Evolutionary conservation across 345 rosid genomes (phyloP).

Genomic region (Hibiscus mutabilis): DNA sequence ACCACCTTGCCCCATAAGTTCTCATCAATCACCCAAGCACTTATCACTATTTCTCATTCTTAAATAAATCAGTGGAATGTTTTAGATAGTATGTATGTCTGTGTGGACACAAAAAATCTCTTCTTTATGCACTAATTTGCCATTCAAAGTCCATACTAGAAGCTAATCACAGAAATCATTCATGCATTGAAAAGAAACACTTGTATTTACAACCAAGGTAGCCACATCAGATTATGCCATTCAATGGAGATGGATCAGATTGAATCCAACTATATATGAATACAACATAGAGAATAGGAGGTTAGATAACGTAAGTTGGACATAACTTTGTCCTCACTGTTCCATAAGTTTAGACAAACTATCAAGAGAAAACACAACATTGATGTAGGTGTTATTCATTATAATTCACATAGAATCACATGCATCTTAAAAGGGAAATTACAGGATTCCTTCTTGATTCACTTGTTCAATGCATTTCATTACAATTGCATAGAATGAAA

Average conservation of each 20-base stretch:
- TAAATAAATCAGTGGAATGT: background rate
- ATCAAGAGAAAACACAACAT: background rate
- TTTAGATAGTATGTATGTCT: background rate
- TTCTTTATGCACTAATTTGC: background rate
- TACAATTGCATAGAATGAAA: background rate
- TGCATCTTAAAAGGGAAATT: background rate
- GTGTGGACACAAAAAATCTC: background rate
- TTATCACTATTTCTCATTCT: background rate
- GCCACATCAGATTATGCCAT: background rate
- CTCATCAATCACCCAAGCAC: background rate
- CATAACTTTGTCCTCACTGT: background rate
- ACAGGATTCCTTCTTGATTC: background rate
- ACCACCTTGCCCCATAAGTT: background rate
- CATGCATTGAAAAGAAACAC: background rate
- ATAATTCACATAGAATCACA: background rate
- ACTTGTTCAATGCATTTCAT: background rate
- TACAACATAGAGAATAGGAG: background rate
- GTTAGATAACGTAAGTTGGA: background rate
- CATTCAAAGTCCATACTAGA: background rate
- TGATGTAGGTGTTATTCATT: background rate
- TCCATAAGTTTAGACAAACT: background rate
- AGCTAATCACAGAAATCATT: no score
- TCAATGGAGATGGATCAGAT: background rate
- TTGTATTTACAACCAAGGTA: background rate
- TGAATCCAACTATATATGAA: background rate